phyloP scores from a whole-genome alignment of 2,329 filamentous ascomycete genomes.

The Rhynchosporium secalis region DNA sequence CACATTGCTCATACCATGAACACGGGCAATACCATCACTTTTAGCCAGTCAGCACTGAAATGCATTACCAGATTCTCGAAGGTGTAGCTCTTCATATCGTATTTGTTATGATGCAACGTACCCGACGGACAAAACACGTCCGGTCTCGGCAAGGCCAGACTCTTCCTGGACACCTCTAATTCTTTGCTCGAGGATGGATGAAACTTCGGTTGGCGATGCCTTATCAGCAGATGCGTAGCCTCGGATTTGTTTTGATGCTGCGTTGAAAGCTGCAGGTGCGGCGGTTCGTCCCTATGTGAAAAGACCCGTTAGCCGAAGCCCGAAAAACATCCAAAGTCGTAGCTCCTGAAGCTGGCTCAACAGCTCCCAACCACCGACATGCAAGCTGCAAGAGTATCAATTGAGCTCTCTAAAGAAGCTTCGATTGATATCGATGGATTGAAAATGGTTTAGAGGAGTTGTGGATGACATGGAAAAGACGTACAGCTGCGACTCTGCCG shows the following conservation, averaged over 20 bases:
- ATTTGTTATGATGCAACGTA: conserved; percentile 56
- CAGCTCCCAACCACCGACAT: conserved; percentile 44
- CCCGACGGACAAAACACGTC: conserved; percentile 97
- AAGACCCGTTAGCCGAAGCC: conserved; percentile 57
- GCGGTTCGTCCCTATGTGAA: conserved; percentile 76
- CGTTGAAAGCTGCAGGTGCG: conserved; percentile 75
- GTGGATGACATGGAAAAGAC: conserved; percentile 47
- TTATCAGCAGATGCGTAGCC: conserved; percentile 92
- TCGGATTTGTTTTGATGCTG: conserved; percentile 71
- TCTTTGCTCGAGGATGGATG: conserved; percentile 98
- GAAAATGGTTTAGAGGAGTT: conserved; percentile 8
- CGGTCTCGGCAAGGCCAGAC: conserved; percentile 94
- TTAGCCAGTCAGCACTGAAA: conserved; percentile 29
- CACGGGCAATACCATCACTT: conserved; percentile 99
- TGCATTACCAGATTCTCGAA: conserved; percentile 2
- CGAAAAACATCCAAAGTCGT: conserved; percentile 41
- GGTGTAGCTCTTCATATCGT: conserved; percentile 26
- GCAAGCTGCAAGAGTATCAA: conserved; percentile 33
- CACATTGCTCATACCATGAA: conserved; percentile 99
- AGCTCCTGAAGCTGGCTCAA: conserved; percentile 40
- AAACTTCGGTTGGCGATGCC: conserved; percentile 95
- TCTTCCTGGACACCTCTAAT: conserved; percentile 99
- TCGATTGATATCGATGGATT: conserved; percentile 10
- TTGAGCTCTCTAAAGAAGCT: conserved; percentile 11
- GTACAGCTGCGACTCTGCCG: conserved; percentile 91